Evolutionary conservation across 441 rosid species (phyloP).

Genomic region (Lepidium campestre): DNA sequence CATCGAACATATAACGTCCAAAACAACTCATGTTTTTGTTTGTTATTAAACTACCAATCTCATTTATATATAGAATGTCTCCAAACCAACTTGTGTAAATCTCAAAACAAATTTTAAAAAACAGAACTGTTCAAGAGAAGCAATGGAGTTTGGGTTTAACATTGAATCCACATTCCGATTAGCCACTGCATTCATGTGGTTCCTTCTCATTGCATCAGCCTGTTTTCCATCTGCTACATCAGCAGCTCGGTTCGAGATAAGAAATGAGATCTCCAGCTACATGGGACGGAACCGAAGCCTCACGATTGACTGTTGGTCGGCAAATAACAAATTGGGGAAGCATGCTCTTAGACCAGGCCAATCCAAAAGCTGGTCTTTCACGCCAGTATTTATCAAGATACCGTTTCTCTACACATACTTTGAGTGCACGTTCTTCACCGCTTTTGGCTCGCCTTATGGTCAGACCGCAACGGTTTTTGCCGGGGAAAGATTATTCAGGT

Average conservation of each 20-base stretch:
- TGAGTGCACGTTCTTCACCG: constrained; percentile 20
- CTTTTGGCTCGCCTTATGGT: constrained; percentile 23
- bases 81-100: too few relatives aligned
- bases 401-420: constrained; percentile 27
- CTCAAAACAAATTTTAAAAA: not conserved
- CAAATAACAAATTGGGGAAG: not conserved
- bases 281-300: constrained; percentile 14
- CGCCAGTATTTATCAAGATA: constrained; percentile 20
- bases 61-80: not conserved
- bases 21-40: not conserved
- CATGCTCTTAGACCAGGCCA: constrained; percentile 7
- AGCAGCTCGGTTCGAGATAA: constrained; percentile 26
- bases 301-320: constrained; percentile 3
- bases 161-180: not conserved
- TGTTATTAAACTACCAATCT: not conserved
- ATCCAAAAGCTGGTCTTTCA: constrained; percentile 29
- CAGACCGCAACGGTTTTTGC: constrained; percentile 25
- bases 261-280: constrained; percentile 21
- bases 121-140: not conserved
- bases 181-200: constrained; percentile 17
- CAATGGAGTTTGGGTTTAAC: not conserved
- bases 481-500: constrained; percentile 23
- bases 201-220: constrained; percentile 12
- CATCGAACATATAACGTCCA: not conserved
- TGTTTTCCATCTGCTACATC: not conserved